Base-by-base conservation (phyloP, 208 protist genomes). In the Trichomonas tenax region DNA sequence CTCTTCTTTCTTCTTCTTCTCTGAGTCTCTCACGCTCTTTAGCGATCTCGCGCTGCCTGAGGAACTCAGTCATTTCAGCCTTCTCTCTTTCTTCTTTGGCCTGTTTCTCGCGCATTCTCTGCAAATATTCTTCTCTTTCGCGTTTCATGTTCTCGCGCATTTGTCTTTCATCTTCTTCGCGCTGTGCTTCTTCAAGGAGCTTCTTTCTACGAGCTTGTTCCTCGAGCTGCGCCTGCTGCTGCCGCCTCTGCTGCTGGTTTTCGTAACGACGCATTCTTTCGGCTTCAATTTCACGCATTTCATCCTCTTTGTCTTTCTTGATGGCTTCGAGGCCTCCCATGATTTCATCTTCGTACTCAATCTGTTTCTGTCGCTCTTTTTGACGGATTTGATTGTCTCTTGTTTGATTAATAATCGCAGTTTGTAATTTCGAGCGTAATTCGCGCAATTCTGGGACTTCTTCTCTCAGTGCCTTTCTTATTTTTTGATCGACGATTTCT, bases 1-100 rank as follows among this genome's bases (percentile, higher is more conserved):
- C 31, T 38, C 40, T 48, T 17, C 51, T 51, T 51, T 93, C 86
- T 93, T 93, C 86, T 93, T 93, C 86, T 93, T 93, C 86, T 38
- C 40, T 23, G n/a, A n/a, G 0, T 93, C n/a, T 48, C 46, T 93
- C 86, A 8, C 3, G 10, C 26, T 23, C 86, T 93, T 93, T 93
- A 0, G 45, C 17, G 1, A 38, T n/a, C 21, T 48, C 86, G 0
- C 86, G 4, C 17, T 51, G 86, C 38, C 31, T 93, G 15, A 93
- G 8, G n/a, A 93, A 93, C 46, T 93, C 44, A 17, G 14, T 41
- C 14, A 93, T 93, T 51, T 93, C 86, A 15, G 41, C 26, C 51
- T 40, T 48, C 14, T 48, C 14, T 0, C 44, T 23, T 38, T 93
- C 26, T 44, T 48, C 44, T 38, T 51, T 93, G 10, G 44, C 86